These are phyloP conservation scores for Venturia aucupariae DNA, from an alignment of 2,329 filamentous ascomycete genomes.

Conservation along the genomic window DNA sequence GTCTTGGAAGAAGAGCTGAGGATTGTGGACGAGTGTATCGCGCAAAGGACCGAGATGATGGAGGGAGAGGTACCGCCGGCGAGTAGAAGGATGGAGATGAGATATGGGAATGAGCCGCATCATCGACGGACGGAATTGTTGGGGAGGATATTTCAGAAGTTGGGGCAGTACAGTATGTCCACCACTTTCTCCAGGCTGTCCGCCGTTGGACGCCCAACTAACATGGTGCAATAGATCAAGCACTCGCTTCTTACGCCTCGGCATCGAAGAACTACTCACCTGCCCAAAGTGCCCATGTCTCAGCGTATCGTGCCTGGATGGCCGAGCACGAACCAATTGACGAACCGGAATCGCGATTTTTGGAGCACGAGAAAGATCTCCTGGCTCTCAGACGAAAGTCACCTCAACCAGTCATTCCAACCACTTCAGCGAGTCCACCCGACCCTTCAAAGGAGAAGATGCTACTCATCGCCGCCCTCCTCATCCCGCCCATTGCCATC, in stretches of 20 bases:
- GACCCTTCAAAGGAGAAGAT: neutral
- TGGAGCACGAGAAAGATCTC: slow-evolving; percentile 46
- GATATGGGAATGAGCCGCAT: slow-evolving; percentile 48
- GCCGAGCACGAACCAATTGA: slow-evolving; percentile 45
- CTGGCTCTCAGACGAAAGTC: slow-evolving; percentile 23
- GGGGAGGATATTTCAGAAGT: slow-evolving; percentile 54
- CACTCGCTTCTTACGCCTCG: slow-evolving; percentile 49
- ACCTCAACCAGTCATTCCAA: neutral
- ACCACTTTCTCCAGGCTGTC: neutral
- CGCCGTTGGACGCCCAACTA: neutral
- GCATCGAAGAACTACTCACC: slow-evolving; percentile 41
- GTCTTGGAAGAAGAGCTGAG: slow-evolving; percentile 73
- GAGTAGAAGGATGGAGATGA: slow-evolving; percentile 49
- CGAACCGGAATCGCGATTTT: slow-evolving; percentile 50
- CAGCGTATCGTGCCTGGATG: slow-evolving; percentile 48
- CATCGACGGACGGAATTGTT: slow-evolving; percentile 51
- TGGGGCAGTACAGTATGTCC: slow-evolving; percentile 58
- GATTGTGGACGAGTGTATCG: slow-evolving; percentile 54
- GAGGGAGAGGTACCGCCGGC: slow-evolving; percentile 36
- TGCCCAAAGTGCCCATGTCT: slow-evolving; percentile 44
- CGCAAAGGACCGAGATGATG: slow-evolving; percentile 27
- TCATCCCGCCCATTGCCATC: neutral
- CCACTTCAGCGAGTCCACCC: neutral
- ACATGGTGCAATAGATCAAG: slow-evolving; percentile 38
- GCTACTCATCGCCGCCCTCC: neutral